Percentiles rank a stretch among this genome's conserved stretches.
phyloP scores from a whole-genome alignment of 2,329 filamentous ascomycete genomes.

The Monosporascus sp. region DNA sequence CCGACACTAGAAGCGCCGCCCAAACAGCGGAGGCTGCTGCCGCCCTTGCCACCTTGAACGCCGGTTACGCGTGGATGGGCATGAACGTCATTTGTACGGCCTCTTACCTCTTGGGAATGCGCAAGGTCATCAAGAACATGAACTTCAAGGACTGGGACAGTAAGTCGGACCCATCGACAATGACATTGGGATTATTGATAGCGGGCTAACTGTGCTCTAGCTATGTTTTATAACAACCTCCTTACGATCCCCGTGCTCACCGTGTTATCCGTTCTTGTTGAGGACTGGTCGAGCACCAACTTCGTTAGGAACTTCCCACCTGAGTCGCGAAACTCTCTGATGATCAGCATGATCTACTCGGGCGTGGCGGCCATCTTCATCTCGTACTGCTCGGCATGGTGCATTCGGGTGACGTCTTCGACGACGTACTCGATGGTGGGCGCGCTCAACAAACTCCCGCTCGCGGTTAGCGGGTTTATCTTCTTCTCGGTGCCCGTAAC shows the following conservation, averaged over 20 bases:
- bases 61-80: constrained; percentile 96
- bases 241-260: constrained; percentile 91
- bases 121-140: constrained; percentile 98
- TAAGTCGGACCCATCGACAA: constrained; percentile 46
- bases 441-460: constrained; percentile 94
- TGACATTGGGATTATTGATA: not conserved
- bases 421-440: constrained; percentile 99
- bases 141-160: constrained; percentile 99
- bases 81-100: constrained; percentile 95
- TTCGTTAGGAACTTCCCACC: constrained; percentile 80
- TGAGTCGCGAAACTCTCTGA: constrained; percentile 72
- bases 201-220: constrained; percentile 45
- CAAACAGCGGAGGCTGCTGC: constrained; percentile 57
- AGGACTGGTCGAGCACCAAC: constrained; percentile 90
- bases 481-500: constrained; percentile 96
- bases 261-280: constrained; percentile 71
- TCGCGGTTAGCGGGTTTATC: constrained; percentile 83
- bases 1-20: constrained; percentile 70
- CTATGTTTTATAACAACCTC: constrained; percentile 99
- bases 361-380: constrained; percentile 93
- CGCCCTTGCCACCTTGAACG: constrained; percentile 83
- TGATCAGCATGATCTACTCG: constrained; percentile 89
- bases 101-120: constrained; percentile 85
- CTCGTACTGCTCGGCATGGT: constrained; percentile 99
- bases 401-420: constrained; percentile 92